These are phyloP conservation scores for Phaeotremella skinneri DNA, from an alignment of 768 basidiomycete species.

Conservation along the genomic window DNA sequence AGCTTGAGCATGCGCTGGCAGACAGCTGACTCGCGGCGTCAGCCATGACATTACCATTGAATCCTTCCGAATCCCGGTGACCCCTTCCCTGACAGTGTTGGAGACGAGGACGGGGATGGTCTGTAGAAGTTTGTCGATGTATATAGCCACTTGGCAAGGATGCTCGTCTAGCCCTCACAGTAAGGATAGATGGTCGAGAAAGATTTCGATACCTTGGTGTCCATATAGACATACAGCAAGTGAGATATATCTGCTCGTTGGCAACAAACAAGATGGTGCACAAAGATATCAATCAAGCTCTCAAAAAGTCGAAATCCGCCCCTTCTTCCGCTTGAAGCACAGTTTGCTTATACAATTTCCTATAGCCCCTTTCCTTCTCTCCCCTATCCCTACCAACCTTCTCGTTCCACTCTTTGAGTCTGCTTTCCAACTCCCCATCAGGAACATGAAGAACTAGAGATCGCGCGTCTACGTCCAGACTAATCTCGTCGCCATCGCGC, in stretches of 20 bases:
- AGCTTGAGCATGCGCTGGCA: too few relatives aligned
- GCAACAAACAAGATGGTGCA: background rate
- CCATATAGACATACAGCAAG: too few relatives aligned
- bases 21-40: too few relatives aligned
- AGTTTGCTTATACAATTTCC: slow-evolving; percentile 25
- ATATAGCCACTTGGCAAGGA: too few relatives aligned
- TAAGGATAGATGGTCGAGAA: too few relatives aligned
- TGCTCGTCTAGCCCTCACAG: too few relatives aligned
- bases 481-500: slow-evolving; percentile 28
- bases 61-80: too few relatives aligned
- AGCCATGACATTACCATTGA: too few relatives aligned
- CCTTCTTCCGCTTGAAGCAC: slow-evolving; percentile 35
- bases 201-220: too few relatives aligned
- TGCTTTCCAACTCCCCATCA: slow-evolving; percentile 13
- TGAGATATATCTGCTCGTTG: too few relatives aligned
- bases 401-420: slow-evolving; percentile 4
- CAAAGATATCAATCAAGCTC: background rate
- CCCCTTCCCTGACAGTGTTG: too few relatives aligned
- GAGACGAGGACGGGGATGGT: background rate
- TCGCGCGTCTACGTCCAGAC: slow-evolving; percentile 16
- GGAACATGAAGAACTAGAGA: slow-evolving; percentile 11
- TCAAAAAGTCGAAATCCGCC: slow-evolving; percentile 41
- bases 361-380: slow-evolving; percentile 25
- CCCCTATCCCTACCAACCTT: background rate
- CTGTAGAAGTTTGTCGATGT: background rate